Evolutionary conservation across 2,329 filamentous ascomycete species (phyloP).

Genomic region (Cercospora citrullina): DNA sequence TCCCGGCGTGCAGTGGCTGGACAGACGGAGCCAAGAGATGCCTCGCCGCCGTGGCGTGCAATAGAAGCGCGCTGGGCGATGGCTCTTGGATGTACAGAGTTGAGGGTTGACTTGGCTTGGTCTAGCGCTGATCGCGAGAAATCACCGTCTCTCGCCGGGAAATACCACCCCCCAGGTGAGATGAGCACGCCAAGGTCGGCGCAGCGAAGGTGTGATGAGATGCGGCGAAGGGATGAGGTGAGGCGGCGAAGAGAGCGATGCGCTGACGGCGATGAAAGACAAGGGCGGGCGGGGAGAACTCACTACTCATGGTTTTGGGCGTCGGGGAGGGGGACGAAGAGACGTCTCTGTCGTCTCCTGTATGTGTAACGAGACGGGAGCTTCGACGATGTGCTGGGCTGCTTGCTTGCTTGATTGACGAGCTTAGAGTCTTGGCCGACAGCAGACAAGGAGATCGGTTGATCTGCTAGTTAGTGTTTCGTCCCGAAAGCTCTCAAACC

Average conservation of each 20-base stretch:
- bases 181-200: constrained; percentile 12
- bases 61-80: constrained; percentile 1
- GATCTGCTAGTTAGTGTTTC: neutral
- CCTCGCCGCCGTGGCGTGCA: constrained; percentile 2
- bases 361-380: neutral
- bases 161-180: neutral
- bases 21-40: constrained; percentile 10
- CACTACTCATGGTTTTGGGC: constrained; percentile 16
- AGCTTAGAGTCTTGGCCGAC: neutral
- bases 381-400: neutral
- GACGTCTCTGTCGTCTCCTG: neutral
- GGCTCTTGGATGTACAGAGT: neutral
- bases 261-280: neutral
- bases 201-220: constrained; percentile 1
- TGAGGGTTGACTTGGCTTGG: neutral
- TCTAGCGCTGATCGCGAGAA: constrained; percentile 10
- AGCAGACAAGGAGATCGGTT: neutral
- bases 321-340: neutral
- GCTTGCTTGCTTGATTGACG: neutral
- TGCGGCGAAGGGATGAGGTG: neutral
- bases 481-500: neutral
- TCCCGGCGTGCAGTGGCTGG: constrained; percentile 10
- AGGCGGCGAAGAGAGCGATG: neutral
- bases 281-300: neutral
- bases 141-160: neutral